Base-by-base conservation (phyloP, 2,329 filamentous ascomycete species). In the Aspergillus flavus region DNA sequence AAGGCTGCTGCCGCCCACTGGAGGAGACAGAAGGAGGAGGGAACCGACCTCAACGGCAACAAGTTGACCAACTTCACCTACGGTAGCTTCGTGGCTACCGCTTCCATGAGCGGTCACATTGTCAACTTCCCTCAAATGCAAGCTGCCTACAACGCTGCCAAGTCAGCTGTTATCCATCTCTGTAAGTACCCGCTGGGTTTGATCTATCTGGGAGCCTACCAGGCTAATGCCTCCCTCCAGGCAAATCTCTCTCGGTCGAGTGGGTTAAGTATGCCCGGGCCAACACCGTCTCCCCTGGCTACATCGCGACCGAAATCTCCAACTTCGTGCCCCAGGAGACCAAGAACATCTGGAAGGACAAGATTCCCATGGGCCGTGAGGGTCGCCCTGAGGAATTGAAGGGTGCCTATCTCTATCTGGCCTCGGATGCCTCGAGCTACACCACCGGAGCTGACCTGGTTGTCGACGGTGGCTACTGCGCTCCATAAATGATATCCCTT, bases 371-470 rank as follows among this genome's bases (percentile, higher is more conserved):
- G 88, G 91, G 87, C 80, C 75, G 92, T 68, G 89, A 93, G 73
- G 92, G 90, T 11, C 83, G 88, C 67, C 82, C 87, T 3, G 85
- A 87, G 64, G 92, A 96, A 81, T 83, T 96, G 70, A 94, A 94
- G 81, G 93, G 91, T 23, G 90, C 90, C 21, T 96, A 91, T 76
- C 79, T 96, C 55, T 95, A 93, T 78, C 82, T 96, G 61, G 90
- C 91, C 21, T 92, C 89, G 16, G 92, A 96, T 77, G 92, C 92
- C 4, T 87, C 89, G n/a, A 91, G 88, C 59, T 96, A 93, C 79
- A 93, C 90, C 21, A 96, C 92, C 10, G 92, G 88, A 0, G 83
- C 86, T 11, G 89, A 93, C 75, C 82, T 95, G 63, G 80, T 91
- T 66, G 86, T 94, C 55, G 92, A 95, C 75, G 91, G 91, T 64